A percentile compares a stretch with the other conserved stretches of the same genome.
These are phyloP conservation scores for Coemansia sp. DNA, from an alignment of 192 early-diverging fungal species.

Conservation along the genomic window DNA sequence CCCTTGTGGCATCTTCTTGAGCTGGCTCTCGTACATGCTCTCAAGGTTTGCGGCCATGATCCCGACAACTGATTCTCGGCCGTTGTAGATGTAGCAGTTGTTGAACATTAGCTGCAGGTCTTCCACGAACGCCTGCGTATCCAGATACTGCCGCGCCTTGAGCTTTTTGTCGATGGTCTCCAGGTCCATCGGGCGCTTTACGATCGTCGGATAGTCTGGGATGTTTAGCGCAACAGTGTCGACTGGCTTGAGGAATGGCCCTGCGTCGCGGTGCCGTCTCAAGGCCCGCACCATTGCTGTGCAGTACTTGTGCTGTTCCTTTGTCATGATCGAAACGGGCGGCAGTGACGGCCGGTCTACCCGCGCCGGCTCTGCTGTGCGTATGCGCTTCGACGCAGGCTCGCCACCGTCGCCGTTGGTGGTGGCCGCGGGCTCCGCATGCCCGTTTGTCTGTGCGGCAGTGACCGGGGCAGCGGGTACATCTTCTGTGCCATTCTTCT, in stretches of 20 bases:
- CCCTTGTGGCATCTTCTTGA: conserved; percentile 63
- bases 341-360: not conserved
- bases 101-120: conserved; percentile 70
- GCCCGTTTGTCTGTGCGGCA: not conserved
- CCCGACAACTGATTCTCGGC: conserved; percentile 63
- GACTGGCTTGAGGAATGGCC: conserved; percentile 79
- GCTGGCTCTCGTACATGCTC: conserved; percentile 58
- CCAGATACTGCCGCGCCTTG: conserved; percentile 53
- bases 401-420: conserved; percentile 3
- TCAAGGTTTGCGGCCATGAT: conserved; percentile 66
- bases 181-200: conserved; percentile 77
- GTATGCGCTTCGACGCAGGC: conserved; percentile 31
- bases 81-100: conserved; percentile 81
- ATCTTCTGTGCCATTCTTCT: not conserved
- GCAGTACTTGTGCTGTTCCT: conserved; percentile 82
- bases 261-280: conserved; percentile 75
- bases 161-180: conserved; percentile 68
- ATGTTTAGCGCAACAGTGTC: conserved; percentile 71
- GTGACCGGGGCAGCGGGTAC: not conserved
- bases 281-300: conserved; percentile 64
- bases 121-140: conserved; percentile 58
- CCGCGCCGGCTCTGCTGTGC: conserved; percentile 6
- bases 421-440: not conserved
- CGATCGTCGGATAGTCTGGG: conserved; percentile 68
- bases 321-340: conserved; percentile 57